Conservation (phyloP, 176 grass and related monocot genomes). For the Phoenix dactylifera region DNA sequence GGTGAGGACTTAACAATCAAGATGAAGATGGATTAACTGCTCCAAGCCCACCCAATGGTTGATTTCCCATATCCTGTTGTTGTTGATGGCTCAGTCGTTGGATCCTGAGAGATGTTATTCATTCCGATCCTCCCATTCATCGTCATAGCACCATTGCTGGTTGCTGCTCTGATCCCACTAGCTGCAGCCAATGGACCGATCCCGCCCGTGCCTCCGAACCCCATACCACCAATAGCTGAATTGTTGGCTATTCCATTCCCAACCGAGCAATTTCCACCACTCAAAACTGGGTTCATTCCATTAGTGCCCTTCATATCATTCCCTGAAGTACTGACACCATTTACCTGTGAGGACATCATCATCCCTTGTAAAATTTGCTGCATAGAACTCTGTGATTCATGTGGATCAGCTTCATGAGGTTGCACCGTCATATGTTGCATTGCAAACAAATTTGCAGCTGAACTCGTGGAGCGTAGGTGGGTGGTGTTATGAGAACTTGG, state of each 20-base stretch:
- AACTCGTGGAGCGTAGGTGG: slow-evolving; percentile 35
- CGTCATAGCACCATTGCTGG: slow-evolving; percentile 42
- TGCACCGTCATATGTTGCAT: slow-evolving; percentile 47
- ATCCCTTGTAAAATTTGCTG: slow-evolving; percentile 79
- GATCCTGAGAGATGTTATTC: slow-evolving; percentile 57
- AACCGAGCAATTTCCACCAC: slow-evolving; percentile 46
- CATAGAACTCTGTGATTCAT: slow-evolving; percentile 80
- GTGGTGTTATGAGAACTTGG: slow-evolving; percentile 41
- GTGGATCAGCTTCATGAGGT: slow-evolving; percentile 48
- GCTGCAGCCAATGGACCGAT: slow-evolving; percentile 25
- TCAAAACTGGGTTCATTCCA: slow-evolving; percentile 33
- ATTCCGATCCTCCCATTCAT: slow-evolving; percentile 63
- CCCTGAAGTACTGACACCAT: slow-evolving; percentile 30
- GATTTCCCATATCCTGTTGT: slow-evolving; percentile 74
- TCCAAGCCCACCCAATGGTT: slow-evolving; percentile 62
- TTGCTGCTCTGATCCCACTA: slow-evolving; percentile 27
- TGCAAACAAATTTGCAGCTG: slow-evolving; percentile 34
- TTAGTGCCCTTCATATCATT: slow-evolving; percentile 61
- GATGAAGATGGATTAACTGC: slow-evolving; percentile 62
- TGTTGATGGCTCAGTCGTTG: slow-evolving; percentile 49
- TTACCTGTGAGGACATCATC: slow-evolving; percentile 81
- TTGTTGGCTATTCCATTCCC: slow-evolving; percentile 45
- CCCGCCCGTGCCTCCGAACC: slow-evolving; percentile 33
- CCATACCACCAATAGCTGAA: slow-evolving; percentile 44
- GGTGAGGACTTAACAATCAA: slow-evolving; percentile 81